These are phyloP conservation scores for Eudorina sp. DNA, from an alignment of 139 green algal species.

Conservation along the genomic window DNA sequence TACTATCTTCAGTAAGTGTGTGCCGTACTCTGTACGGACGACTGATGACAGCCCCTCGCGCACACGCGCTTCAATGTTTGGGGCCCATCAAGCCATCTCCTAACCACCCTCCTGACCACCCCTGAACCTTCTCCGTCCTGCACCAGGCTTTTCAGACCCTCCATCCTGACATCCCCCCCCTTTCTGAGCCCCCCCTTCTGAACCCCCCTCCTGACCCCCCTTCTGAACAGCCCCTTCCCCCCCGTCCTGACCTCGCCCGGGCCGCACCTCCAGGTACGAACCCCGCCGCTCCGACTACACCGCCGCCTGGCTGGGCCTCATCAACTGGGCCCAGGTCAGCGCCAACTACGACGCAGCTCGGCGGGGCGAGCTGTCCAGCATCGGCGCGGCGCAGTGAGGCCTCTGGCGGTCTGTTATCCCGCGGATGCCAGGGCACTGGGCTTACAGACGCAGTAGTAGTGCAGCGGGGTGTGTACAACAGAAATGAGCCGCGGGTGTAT, in stretches of 20 bases:
- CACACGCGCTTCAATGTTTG: too few relatives aligned
- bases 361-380: not conserved
- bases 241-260: too few relatives aligned
- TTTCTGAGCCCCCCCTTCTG: not conserved
- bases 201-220: not conserved
- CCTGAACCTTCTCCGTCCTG: too few relatives aligned
- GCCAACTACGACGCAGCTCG: constrained; percentile 30
- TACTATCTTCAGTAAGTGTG: constrained; percentile 31
- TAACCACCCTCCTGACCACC: too few relatives aligned
- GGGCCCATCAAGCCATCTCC: too few relatives aligned
- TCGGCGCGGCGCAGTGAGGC: not conserved
- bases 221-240: too few relatives aligned
- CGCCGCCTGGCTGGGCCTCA: not conserved
- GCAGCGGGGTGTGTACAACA: too few relatives aligned
- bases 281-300: constrained; percentile 11
- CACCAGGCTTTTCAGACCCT: not conserved
- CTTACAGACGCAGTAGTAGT: too few relatives aligned
- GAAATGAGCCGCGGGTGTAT: too few relatives aligned
- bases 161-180: not conserved
- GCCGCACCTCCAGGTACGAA: not conserved
- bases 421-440: too few relatives aligned
- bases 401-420: too few relatives aligned
- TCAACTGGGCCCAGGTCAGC: constrained; percentile 28
- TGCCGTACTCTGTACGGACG: not conserved
- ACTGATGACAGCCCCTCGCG: too few relatives aligned